phyloP scores from a whole-genome alignment of 441 rosid genomes.

The Manihot esculenta region DNA sequence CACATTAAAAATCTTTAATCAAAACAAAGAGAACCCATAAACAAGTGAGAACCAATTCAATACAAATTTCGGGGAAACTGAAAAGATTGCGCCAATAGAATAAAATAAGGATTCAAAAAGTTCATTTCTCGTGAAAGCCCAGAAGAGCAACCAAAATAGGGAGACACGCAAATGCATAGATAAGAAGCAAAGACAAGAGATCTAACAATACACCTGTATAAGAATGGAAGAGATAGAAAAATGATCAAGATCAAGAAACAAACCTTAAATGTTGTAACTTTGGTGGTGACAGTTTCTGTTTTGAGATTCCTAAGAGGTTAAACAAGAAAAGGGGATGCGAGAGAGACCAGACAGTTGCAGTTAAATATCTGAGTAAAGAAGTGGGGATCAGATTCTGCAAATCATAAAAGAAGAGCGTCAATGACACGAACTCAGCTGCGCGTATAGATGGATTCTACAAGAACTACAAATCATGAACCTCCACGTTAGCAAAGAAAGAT shows the following conservation, averaged over 20 bases:
- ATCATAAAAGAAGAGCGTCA: conserved; percentile 1
- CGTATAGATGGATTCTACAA: background rate
- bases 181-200: too few species aligned
- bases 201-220: too few species aligned
- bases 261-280: conserved; percentile 7
- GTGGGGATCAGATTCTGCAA: background rate
- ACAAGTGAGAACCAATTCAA: conserved; percentile 3
- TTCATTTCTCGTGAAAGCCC: background rate
- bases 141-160: background rate
- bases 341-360: background rate
- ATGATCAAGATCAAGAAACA: background rate
- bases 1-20: background rate
- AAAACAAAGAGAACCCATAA: conserved; percentile 4
- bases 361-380: background rate
- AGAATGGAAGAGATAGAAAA: too few species aligned
- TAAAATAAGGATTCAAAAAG: background rate
- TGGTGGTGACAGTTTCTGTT: background rate
- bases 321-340: background rate
- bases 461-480: background rate
- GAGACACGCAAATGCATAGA: too few species aligned
- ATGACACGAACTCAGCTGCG: background rate
- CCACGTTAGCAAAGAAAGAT: background rate
- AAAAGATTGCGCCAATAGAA: background rate
- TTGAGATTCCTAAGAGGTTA: background rate
- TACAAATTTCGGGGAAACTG: background rate